Conservation (phyloP, 2,329 filamentous ascomycete genomes). For the Hawksworthiomyces lignivorus region DNA sequence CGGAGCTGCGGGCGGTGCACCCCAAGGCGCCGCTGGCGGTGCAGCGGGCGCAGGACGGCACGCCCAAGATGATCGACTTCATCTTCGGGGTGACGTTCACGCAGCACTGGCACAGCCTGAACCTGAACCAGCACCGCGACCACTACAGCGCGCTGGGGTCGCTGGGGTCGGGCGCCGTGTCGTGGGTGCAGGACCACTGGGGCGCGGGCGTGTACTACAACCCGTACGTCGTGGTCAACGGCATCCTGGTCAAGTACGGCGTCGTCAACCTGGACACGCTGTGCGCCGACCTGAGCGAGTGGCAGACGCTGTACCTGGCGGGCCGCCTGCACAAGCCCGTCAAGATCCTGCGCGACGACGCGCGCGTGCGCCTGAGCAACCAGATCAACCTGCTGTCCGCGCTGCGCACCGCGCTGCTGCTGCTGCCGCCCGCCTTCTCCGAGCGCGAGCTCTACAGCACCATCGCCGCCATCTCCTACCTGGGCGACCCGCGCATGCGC, state of each 20-base stretch:
- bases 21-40: conserved; percentile 75
- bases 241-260: conserved; percentile 94
- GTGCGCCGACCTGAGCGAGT: conserved; percentile 76
- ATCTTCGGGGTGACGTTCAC: conserved; percentile 93
- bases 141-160: conserved; percentile 86
- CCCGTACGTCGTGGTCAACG: conserved; percentile 88
- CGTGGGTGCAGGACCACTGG: conserved; percentile 75
- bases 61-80: conserved; percentile 96
- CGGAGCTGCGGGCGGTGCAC: conserved; percentile 59
- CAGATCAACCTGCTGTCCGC: conserved; percentile 93
- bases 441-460: conserved; percentile 84
- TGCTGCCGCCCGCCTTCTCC: conserved; percentile 76
- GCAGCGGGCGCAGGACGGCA: conserved; percentile 74
- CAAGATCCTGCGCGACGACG: conserved; percentile 93
- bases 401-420: conserved; percentile 77
- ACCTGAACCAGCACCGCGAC: conserved; percentile 77
- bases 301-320: conserved; percentile 94
- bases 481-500: conserved; percentile 93
- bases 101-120: conserved; percentile 95
- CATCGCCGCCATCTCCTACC: conserved; percentile 87
- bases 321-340: conserved; percentile 94
- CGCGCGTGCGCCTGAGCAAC: conserved; percentile 84
- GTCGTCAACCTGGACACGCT: conserved; percentile 92
- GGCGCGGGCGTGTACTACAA: conserved; percentile 98
- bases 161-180: conserved; percentile 77